Conservation (phyloP, 345 rosid genomes). For the Syzygium grande region DNA sequence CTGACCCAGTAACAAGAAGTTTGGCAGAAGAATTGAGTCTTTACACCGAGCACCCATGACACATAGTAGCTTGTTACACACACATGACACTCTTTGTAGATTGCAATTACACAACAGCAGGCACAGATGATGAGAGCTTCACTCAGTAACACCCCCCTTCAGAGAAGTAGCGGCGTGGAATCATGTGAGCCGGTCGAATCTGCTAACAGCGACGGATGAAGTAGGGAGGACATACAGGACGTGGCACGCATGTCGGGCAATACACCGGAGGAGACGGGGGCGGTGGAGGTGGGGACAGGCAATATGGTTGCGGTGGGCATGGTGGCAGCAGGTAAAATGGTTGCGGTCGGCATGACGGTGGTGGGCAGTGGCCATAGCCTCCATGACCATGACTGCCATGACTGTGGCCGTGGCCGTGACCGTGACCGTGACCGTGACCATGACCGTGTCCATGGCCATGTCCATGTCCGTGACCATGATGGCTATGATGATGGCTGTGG, state of each 20-base stretch:
- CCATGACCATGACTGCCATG: background rate
- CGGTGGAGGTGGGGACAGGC: background rate
- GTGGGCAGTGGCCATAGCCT: fast-evolving
- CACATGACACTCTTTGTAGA: background rate
- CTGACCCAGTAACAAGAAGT: background rate
- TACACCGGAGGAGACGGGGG: background rate
- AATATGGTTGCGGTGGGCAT: background rate
- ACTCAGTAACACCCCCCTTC: background rate
- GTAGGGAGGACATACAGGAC: background rate
- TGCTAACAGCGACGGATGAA: background rate
- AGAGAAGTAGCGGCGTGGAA: background rate
- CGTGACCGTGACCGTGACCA: background rate
- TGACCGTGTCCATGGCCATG: background rate
- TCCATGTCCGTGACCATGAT: background rate
- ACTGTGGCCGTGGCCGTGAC: background rate
- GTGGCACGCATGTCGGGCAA: background rate
- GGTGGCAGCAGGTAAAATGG: background rate
- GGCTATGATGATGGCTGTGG: background rate
- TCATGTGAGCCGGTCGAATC: background rate
- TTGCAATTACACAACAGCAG: background rate
- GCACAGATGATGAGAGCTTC: background rate
- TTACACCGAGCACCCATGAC: background rate
- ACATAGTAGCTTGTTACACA: background rate
- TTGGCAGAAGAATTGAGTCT: background rate
- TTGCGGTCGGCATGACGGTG: too few species aligned